Base-by-base conservation (phyloP, 1,284 basidiomycete genomes). In the Rhodotorula sp. region DNA sequence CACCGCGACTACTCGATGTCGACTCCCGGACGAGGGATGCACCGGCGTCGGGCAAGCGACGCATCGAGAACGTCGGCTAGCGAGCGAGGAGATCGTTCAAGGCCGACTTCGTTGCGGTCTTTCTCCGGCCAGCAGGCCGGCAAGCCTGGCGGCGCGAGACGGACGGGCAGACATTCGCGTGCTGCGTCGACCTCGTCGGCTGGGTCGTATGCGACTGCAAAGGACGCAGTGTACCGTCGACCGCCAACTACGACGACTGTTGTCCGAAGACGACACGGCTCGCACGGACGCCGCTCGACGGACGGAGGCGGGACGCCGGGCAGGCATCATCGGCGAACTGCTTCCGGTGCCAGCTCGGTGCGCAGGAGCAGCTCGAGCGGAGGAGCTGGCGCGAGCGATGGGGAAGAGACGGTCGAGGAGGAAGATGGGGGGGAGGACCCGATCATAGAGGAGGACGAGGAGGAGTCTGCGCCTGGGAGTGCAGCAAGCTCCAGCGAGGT, bases 61-160 rank as follows among this genome's bases (percentile, higher is more conserved):
- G 70, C 77, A 2, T 80, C 79, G 24, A 75, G 78, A 11, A 69
- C 2, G 79, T 78, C 44, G 47, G 53, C 30, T 59, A 57, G 55
- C 26, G 62, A 58, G 48, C 46, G 37, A 22, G 59, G 61, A 24
- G 50, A 68, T 22, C 51, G 52, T n/a, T 80, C 79, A 1, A 71
- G 80, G 0, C 79, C 80, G 0, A 76, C 79, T 4, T 80, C 79
- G 5, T 47, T 79, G 1, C 76, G 69, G 26, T 72, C 71, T 9
- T 59, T 62, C 30, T 62, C 66, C 6, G 34, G 54, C 18, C 64
- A 68, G 16, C 44, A 40, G 9, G 44, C 56, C 2, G 56, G 56
- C 7, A n/a, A 37, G 28, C 28, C 30, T 24, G 30, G 53, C 6
- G 37, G 55, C n/a, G 24, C 46, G 47, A 11, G 60, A 75, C n/a